Conservation (phyloP, 768 basidiomycete species). For the Termitomyces sp. region DNA sequence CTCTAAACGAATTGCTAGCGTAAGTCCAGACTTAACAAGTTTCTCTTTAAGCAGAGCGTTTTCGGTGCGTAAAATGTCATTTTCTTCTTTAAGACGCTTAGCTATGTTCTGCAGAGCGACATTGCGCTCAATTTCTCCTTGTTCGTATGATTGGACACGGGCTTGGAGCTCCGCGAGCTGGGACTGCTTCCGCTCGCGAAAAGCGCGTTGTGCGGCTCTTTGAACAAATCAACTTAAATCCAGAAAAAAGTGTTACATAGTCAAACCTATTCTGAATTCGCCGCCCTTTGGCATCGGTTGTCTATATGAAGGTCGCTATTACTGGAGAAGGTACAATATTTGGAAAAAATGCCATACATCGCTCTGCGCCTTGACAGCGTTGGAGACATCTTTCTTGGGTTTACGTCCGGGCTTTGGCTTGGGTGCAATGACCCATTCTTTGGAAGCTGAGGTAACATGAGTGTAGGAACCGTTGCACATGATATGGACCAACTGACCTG, state of each 20-base stretch:
- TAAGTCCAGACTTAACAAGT: slow-evolving; percentile 39
- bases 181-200: slow-evolving; percentile 85
- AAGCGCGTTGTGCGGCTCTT: slow-evolving; percentile 87
- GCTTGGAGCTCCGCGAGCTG: slow-evolving; percentile 87
- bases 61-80: slow-evolving; percentile 68
- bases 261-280: slow-evolving; percentile 73
- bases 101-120: slow-evolving; percentile 81
- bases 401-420: slow-evolving; percentile 87
- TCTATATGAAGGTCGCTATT: slow-evolving; percentile 10
- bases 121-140: slow-evolving; percentile 87
- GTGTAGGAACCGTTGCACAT: slow-evolving; percentile 3
- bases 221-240: slow-evolving; percentile 10
- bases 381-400: slow-evolving; percentile 66
- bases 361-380: slow-evolving; percentile 31
- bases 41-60: slow-evolving; percentile 58
- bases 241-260: background rate
- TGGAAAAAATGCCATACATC: slow-evolving; percentile 39
- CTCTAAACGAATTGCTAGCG: slow-evolving; percentile 25
- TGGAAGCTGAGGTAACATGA: slow-evolving; percentile 56
- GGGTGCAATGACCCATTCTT: slow-evolving; percentile 85
- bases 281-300: slow-evolving; percentile 54
- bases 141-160: slow-evolving; percentile 80
- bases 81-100: slow-evolving; percentile 85
- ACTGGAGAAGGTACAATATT: background rate
- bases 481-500: slow-evolving; percentile 42